Percentiles rank a stretch among this genome's conserved stretches.
These are phyloP conservation scores for Phytophthora capsici DNA, from an alignment of 352 stramenopile species.

Conservation along the genomic window DNA sequence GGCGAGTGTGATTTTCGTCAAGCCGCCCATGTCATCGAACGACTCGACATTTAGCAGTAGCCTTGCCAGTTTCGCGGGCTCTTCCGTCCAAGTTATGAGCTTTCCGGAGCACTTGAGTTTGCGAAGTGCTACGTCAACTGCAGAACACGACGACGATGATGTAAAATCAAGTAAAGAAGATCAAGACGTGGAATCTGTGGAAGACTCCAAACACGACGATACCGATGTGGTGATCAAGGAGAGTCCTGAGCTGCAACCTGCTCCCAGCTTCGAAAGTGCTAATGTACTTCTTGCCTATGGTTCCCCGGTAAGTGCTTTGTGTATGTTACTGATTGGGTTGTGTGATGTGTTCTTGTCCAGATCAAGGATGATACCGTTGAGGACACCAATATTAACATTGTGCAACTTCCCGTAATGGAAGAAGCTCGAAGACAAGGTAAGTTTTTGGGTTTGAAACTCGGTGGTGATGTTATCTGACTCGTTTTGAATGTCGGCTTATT, in stretches of 20 bases:
- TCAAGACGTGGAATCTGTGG: constrained; percentile 8
- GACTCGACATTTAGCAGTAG: constrained; percentile 74
- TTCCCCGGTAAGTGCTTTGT: no score
- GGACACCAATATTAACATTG: constrained; percentile 36
- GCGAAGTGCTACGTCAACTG: constrained; percentile 20
- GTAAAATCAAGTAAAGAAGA: constrained; percentile 27
- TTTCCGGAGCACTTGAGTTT: constrained; percentile 79
- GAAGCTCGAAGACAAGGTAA: constrained; percentile 27
- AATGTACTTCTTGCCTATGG: constrained; percentile 18
- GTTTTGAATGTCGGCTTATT: not conserved
- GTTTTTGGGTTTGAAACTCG: not conserved
- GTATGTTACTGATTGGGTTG: constrained; percentile 1
- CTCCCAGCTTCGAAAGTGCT: constrained; percentile 14
- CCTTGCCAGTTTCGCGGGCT: constrained; percentile 58
- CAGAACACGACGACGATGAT: constrained; percentile 26
- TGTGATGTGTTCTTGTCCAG: constrained; percentile 9
- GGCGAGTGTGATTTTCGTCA: constrained; percentile 85
- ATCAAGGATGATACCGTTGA: constrained; percentile 18
- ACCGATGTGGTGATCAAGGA: constrained; percentile 27
- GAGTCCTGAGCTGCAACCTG: constrained; percentile 23
- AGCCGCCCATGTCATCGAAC: constrained; percentile 55
- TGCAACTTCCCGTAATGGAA: constrained; percentile 24
- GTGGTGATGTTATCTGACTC: constrained; percentile 3
- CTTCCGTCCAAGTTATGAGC: constrained; percentile 58
- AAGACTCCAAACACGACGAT: constrained; percentile 12